Evolutionary conservation across 2,329 filamentous ascomycete species (phyloP).

Genomic region (Alternaria triticina): DNA sequence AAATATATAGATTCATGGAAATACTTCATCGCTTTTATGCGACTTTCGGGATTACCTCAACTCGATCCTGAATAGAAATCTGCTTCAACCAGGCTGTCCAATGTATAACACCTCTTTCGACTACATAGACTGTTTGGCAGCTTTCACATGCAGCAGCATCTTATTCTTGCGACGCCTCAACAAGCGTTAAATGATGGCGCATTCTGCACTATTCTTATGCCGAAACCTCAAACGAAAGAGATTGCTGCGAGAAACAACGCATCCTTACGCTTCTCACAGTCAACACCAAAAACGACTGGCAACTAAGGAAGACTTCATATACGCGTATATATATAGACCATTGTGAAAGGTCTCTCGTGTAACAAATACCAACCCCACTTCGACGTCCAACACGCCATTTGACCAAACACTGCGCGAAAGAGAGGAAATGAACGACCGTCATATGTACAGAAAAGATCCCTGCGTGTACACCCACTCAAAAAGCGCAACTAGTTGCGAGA

Average conservation of each 20-base stretch:
- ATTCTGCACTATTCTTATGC: not conserved
- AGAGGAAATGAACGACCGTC: not conserved
- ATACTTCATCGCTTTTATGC: not conserved
- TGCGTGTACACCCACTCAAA: not conserved
- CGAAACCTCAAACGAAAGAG: not conserved
- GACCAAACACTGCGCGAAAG: not conserved
- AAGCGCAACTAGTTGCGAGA: not conserved
- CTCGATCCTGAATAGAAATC: not conserved
- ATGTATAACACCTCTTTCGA: not conserved
- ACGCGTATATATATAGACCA: not conserved
- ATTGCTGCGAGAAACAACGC: not conserved
- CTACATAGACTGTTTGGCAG: not conserved
- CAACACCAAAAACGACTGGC: not conserved
- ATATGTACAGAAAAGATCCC: not conserved
- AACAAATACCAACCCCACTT: not conserved
- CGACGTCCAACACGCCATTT: not conserved
- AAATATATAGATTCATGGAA: not conserved
- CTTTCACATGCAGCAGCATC: too few species aligned
- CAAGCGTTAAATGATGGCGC: not conserved
- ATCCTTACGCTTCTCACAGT: not conserved
- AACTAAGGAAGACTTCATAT: not conserved
- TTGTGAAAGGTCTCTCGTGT: not conserved
- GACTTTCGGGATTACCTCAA: not conserved
- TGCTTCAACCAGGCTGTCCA: slow-evolving; percentile 6
- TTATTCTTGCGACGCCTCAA: not conserved